phyloP scores from a whole-genome alignment of 768 basidiomycete genomes.

The Neoboletus magnificus region DNA sequence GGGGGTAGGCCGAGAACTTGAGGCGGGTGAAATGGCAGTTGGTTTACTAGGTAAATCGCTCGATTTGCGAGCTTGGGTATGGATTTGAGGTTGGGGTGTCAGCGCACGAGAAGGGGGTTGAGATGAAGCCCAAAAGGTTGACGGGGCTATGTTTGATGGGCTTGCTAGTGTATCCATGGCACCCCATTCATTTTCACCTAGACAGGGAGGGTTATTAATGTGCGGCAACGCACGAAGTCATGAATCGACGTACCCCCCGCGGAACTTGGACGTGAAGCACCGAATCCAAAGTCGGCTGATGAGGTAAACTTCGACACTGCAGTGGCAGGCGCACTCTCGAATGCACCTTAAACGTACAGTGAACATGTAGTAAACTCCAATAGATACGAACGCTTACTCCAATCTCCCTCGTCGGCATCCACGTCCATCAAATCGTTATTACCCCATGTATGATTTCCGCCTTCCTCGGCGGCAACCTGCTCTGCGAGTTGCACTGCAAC shows the following conservation, averaged over 20 bases:
- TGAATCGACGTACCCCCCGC: constrained; percentile 7
- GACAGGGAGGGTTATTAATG: background rate
- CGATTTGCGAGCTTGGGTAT: constrained; percentile 3
- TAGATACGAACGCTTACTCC: constrained; percentile 60
- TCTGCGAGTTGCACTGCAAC: constrained; percentile 58
- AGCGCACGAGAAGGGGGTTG: constrained; percentile 14
- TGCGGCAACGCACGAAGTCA: background rate
- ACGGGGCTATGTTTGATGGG: background rate
- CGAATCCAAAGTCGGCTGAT: constrained; percentile 27
- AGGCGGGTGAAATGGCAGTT: constrained; percentile 7
- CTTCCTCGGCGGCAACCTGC: constrained; percentile 42
- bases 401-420: constrained; percentile 89
- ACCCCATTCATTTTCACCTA: constrained; percentile 23
- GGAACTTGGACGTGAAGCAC: constrained; percentile 11
- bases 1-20: constrained; percentile 24
- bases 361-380: background rate
- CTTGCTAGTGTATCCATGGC: constrained; percentile 9
- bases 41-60: constrained; percentile 1
- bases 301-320: constrained; percentile 24
- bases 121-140: constrained; percentile 18
- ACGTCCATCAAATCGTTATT: constrained; percentile 86
- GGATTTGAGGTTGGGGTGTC: constrained; percentile 19
- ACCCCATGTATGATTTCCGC: constrained; percentile 61
- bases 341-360: constrained; percentile 53
- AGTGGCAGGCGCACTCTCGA: constrained; percentile 53